Percentiles rank a stretch among this genome's conserved stretches.
phyloP scores from a whole-genome alignment of 139 green algal genomes.

The Penium margaritaceum region DNA sequence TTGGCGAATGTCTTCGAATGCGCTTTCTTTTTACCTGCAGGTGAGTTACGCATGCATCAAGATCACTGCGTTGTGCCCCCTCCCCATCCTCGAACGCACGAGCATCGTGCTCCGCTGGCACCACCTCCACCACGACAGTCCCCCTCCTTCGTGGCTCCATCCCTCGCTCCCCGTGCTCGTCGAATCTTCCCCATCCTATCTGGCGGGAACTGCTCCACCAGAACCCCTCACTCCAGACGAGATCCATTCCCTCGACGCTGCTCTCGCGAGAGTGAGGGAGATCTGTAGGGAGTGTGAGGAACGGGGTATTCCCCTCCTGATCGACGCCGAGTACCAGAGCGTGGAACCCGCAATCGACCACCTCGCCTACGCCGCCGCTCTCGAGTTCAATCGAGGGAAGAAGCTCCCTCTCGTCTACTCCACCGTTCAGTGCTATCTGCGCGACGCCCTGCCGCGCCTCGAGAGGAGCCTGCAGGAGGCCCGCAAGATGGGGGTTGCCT shows the following conservation, averaged over 20 bases:
- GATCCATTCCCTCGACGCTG: not conserved
- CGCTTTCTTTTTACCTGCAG: no score
- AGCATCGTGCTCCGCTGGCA: constrained; percentile 34
- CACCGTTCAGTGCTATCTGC: constrained; percentile 40
- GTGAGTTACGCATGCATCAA: no score
- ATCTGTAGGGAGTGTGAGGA: constrained; percentile 35
- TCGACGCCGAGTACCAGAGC: constrained; percentile 36
- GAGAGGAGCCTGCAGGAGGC: not conserved
- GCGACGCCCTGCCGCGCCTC: constrained; percentile 19
- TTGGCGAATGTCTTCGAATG: no score
- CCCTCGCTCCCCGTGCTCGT: constrained; percentile 34
- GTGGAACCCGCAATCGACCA: constrained; percentile 42
- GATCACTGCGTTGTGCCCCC: no score
- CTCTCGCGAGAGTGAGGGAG: not conserved
- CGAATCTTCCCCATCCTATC: not conserved
- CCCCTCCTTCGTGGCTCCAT: constrained; percentile 28
- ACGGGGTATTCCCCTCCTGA: constrained; percentile 13
- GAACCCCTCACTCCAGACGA: not conserved
- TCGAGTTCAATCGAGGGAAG: constrained; percentile 26
- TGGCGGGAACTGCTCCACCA: not conserved
- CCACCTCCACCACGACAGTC: constrained; percentile 8
- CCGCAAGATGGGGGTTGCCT: constrained; percentile 14
- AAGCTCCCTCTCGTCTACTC: constrained; percentile 32
- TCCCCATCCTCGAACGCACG: no score
- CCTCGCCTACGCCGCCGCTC: constrained; percentile 9